phyloP scores from a whole-genome alignment of 495 filamentous ascomycete genomes.

The Penicillium argentinense region DNA sequence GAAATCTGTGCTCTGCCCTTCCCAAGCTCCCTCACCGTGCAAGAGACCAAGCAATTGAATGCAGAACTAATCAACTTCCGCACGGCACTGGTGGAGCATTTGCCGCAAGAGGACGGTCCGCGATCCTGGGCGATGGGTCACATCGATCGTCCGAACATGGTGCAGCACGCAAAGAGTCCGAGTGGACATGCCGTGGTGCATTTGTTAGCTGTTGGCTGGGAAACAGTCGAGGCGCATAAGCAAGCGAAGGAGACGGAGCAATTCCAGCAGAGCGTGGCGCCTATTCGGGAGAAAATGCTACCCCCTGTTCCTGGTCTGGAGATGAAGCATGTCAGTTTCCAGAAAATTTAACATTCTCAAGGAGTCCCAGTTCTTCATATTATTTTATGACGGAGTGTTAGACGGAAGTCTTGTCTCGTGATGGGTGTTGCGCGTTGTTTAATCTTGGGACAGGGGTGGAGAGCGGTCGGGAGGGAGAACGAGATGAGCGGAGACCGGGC shows the following conservation, averaged over 20 bases:
- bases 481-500: neutral
- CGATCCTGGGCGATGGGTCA: conserved; percentile 45
- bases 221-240: conserved; percentile 52
- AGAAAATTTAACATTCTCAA: conserved; percentile 33
- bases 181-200: conserved; percentile 39
- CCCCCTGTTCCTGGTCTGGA: conserved; percentile 34
- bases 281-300: conserved; percentile 39
- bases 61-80: conserved; percentile 34
- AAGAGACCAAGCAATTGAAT: conserved; percentile 23
- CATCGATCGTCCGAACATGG: conserved; percentile 40
- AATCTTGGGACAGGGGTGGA: too few species aligned
- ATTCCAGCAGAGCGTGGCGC: conserved; percentile 41
- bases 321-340: conserved; percentile 46
- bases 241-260: conserved; percentile 43
- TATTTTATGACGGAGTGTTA: too few species aligned
- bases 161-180: conserved; percentile 33
- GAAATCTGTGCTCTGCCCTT: conserved; percentile 39
- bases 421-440: neutral
- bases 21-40: conserved; percentile 23
- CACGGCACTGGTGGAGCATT: conserved; percentile 28
- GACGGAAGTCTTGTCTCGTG: neutral
- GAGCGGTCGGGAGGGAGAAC: neutral
- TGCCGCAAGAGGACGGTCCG: conserved; percentile 31
- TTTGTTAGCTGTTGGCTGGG: conserved; percentile 53
- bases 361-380: too few species aligned